phyloP scores from a whole-genome alignment of 2,329 filamentous ascomycete species.

The Shiraia sp. region DNA sequence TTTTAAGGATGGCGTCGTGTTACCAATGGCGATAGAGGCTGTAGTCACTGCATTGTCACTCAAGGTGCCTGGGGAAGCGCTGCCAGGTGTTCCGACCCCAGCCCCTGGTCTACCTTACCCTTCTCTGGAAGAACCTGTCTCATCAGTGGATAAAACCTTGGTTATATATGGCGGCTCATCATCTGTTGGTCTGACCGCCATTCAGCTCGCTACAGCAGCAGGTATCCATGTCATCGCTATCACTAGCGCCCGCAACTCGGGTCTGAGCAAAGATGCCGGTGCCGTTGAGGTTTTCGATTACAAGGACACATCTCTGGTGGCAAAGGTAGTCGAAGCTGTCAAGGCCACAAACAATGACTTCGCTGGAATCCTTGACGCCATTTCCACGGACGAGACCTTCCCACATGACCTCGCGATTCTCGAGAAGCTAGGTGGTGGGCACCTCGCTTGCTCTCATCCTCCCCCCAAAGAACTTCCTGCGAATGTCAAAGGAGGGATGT shows the following conservation, averaged over 20 bases:
- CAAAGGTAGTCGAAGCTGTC: slow-evolving; percentile 44
- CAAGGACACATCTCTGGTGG: slow-evolving; percentile 30
- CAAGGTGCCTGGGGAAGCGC: slow-evolving; percentile 23
- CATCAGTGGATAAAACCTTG: slow-evolving; percentile 38
- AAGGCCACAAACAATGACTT: slow-evolving; percentile 39
- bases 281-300: slow-evolving; percentile 34
- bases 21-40: slow-evolving; percentile 49
- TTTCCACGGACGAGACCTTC: slow-evolving; percentile 25
- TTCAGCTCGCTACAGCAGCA: slow-evolving; percentile 47
- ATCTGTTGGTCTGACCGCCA: slow-evolving; percentile 45
- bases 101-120: slow-evolving; percentile 46
- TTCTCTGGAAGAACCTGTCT: slow-evolving; percentile 29
- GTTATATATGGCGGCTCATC: slow-evolving; percentile 55
- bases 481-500: slow-evolving; percentile 39
- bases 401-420: slow-evolving; percentile 28
- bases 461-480: slow-evolving; percentile 33
- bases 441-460: slow-evolving; percentile 44
- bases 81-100: slow-evolving; percentile 24
- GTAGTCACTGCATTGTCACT: slow-evolving; percentile 47
- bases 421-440: slow-evolving; percentile 34
- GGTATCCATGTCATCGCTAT: slow-evolving; percentile 47
- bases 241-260: slow-evolving; percentile 33
- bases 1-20: slow-evolving; percentile 45
- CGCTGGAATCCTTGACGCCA: slow-evolving; percentile 46
- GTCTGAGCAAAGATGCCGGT: slow-evolving; percentile 21